Conservation (phyloP, 2,329 filamentous ascomycete species). For the Apiospora hydei region DNA sequence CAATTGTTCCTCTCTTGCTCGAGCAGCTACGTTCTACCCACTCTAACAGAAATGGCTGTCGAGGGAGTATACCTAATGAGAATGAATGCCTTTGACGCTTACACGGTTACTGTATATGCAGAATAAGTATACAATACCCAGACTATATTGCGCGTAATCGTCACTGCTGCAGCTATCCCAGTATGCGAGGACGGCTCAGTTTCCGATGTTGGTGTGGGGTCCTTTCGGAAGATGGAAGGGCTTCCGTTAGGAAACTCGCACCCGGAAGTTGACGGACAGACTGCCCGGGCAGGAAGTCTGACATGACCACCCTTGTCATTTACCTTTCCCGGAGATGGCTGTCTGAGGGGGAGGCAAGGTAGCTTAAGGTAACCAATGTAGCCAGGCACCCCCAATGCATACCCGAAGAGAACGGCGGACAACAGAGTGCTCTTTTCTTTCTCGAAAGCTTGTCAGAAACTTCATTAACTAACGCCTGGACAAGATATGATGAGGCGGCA, state of each 20-base stretch:
- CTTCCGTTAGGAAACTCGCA: background rate
- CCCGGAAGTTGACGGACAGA: background rate
- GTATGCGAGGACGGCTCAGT: background rate
- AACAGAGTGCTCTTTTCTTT: background rate
- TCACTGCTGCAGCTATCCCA: background rate
- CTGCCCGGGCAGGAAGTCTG: conserved; percentile 3
- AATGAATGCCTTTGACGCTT: background rate
- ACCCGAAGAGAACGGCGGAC: background rate
- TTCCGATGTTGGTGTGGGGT: conserved; percentile 9
- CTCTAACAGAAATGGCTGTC: background rate
- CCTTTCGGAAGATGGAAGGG: conserved; percentile 9
- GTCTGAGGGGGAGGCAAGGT: no score
- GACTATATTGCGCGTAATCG: background rate
- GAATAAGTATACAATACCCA: background rate
- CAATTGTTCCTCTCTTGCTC: background rate
- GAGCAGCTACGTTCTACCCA: background rate
- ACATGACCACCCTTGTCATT: background rate
- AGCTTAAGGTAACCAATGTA: no score
- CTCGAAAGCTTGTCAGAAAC: background rate
- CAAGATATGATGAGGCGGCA: background rate
- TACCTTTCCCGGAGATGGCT: background rate
- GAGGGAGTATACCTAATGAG: background rate
- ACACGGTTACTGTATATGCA: background rate
- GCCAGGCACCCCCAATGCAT: no score
- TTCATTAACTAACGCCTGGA: background rate